These are phyloP conservation scores for Musa beccarii DNA, from an alignment of 176 grass and related monocot species.

Conservation along the genomic window DNA sequence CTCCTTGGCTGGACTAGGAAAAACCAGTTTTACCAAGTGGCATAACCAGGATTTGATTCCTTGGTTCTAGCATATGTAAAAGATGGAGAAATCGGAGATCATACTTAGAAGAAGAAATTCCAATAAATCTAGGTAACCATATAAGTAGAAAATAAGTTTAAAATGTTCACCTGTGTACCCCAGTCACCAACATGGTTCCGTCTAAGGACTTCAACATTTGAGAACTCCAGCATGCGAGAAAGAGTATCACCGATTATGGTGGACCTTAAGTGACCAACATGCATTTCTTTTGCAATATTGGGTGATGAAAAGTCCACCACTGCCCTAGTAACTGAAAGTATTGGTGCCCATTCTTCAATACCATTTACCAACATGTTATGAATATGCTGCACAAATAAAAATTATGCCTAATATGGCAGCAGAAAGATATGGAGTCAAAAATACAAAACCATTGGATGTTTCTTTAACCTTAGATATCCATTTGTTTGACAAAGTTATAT, in stretches of 20 bases:
- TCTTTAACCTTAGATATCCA: conserved; percentile 77
- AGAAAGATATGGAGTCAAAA: background rate
- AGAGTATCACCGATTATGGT: conserved; percentile 93
- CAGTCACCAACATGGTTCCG: conserved; percentile 98
- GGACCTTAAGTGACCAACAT: conserved; percentile 86
- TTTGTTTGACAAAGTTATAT: conserved; percentile 65
- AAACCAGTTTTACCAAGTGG: no score
- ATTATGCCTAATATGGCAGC: background rate
- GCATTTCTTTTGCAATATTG: conserved; percentile 99
- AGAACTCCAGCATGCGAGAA: conserved; percentile 92
- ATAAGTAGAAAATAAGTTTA: no score
- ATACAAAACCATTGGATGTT: background rate
- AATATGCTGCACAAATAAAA: conserved; percentile 50
- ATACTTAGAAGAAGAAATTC: background rate
- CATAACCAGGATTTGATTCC: no score
- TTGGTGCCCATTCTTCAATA: conserved; percentile 76
- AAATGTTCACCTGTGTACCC: conserved; percentile 79
- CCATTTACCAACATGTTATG: conserved; percentile 80
- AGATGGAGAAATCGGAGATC: background rate
- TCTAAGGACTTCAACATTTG: conserved; percentile 73
- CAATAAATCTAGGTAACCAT: background rate
- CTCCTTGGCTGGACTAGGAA: no score
- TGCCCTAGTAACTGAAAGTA: conserved; percentile 52
- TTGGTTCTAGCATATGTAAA: no score
- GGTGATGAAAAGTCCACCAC: conserved; percentile 91